Base-by-base conservation (phyloP, 768 basidiomycete species). In the Suillus plorans region DNA sequence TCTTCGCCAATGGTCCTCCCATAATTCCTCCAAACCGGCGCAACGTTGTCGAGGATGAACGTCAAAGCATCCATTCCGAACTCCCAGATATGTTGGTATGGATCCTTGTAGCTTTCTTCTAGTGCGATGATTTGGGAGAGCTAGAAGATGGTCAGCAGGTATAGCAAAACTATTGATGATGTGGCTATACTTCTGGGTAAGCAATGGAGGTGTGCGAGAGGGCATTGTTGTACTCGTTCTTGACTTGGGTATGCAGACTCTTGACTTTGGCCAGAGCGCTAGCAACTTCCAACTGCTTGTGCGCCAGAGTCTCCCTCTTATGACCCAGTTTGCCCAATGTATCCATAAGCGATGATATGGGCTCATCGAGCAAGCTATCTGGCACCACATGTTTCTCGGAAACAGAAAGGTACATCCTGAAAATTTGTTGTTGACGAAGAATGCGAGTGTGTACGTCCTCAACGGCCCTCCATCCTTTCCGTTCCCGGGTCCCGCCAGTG, bases 1-100 rank as follows among this genome's bases (percentile, higher is more conserved):
- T 93, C 91, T 71, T 90, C 85, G 39, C 90, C 89, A 60, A 93
- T 91, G n/a, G 85, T 84, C 70, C 89, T 91, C 61, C 91, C 91
- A 66, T 92, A 91, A 41, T 83, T 90, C 66, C 91, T 81, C 91
- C 91, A 92, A 71, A 93, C 85, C 0, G 91, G 91, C 1, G 91
- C 86, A 16, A 92, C 87, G 3, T 86, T 88, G 69, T 92, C 91
- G 52, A 93, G 80, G 58, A 92, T 76, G 63, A 93, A 82, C 0
- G 91, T 92, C 62, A 92, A 79, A 0, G 86, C 87, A 64, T 91
- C 89, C 84, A 92, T 88, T 20, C 88, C 91, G 63, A 92, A 79
- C 66, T 92, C 91, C 90, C 90, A 93, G 61, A 93, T 74, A 67
- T 91, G 89, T 68, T 92, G 89, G 67, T 91, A 92, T 64, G 88